These are phyloP conservation scores for Entonaema liquescens DNA, from an alignment of 495 filamentous ascomycete genomes.

Conservation along the genomic window DNA sequence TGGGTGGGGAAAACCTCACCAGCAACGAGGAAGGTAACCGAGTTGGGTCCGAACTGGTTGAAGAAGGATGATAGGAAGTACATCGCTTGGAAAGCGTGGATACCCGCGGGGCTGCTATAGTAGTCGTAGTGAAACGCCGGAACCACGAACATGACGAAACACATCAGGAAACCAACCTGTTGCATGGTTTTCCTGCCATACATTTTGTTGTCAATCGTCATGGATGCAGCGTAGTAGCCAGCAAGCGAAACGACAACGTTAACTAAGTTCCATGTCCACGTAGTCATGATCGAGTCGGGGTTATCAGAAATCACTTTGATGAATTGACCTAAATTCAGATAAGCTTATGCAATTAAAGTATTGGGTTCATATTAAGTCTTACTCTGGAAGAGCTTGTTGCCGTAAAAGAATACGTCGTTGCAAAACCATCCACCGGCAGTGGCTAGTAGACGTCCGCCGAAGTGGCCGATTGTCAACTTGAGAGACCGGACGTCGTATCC, in stretches of 20 bases:
- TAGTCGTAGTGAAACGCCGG: constrained; percentile 86
- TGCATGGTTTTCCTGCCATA: constrained; percentile 94
- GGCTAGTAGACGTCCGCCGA: constrained; percentile 83
- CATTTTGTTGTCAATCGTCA: constrained; percentile 89
- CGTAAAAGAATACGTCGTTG: constrained; percentile 97
- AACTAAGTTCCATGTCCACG: constrained; percentile 88
- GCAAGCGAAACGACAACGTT: constrained; percentile 83
- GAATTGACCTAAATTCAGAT: constrained; percentile 64
- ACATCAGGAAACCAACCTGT: constrained; percentile 85
- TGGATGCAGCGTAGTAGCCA: constrained; percentile 82
- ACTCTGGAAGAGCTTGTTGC: constrained; percentile 94
- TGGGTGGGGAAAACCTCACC: constrained; percentile 91
- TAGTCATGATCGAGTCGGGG: constrained; percentile 72
- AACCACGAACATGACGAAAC: constrained; percentile 86
- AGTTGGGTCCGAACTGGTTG: constrained; percentile 95
- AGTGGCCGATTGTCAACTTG: constrained; percentile 75
- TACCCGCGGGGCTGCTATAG: constrained; percentile 69
- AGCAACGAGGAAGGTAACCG: constrained; percentile 89
- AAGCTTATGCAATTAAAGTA: constrained; percentile 4
- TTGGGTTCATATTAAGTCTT: not conserved
- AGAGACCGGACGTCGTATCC: constrained; percentile 88
- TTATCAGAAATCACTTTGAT: constrained; percentile 73
- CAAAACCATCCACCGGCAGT: constrained; percentile 86
- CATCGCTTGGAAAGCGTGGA: constrained; percentile 89
- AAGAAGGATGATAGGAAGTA: constrained; percentile 94